Evolutionary conservation across 192 early-diverging fungal genomes (phyloP), one percentile per base, ranked within the genome.

Genomic region (Phlyctochytrium planicorne): DNA sequence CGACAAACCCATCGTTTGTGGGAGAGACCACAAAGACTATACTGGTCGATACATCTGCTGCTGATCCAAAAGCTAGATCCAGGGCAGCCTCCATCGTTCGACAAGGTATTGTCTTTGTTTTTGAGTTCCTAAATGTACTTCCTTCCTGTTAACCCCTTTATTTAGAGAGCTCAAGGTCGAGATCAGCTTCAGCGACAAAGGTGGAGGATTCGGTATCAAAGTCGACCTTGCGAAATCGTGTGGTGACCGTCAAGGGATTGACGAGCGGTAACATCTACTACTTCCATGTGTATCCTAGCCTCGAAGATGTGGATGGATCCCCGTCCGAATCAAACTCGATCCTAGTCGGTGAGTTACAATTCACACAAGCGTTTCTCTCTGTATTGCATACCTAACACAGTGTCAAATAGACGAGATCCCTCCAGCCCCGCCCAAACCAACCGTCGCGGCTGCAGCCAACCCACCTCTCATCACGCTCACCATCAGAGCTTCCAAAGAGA

Each of bases 271-370:
- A 65, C 17, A 33, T 50, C 27, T 82, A 82, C 52, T 75, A 77
- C 53, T 75, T 82, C 60, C 65, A 65, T 14, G 16, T 79, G n/a
- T 24, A 62, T 30, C 52, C 50, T 10, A 68, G 75, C 2, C 52
- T 63, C 53, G 60, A 63, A 33, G 80, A 70, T 35, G 71, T 82
- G 25, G 65, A 72, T 34, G 80, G 76, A 23, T 25, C 59, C 20
- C 65, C 68, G 4, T 66, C 70, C 3, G 37, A 4, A n/a, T 30
- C 70, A 17, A 55, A 34, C 6, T 64, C 52, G 12, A 25, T 76
- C 34, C 65, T 80, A 3, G 78, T 80, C 24, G 76, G 76, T 77
- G 52, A 30, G 62, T 66, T 23, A 12, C n/a, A n/a, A n/a, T n/a
- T n/a, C n/a, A 30, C 34, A 14, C 40, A 34, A 36, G 23, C 32